Evolutionary conservation across 208 protist genomes (phyloP), one percentile per base, ranked within the genome.

Genomic region (Acanthamoeba divionensis): DNA sequence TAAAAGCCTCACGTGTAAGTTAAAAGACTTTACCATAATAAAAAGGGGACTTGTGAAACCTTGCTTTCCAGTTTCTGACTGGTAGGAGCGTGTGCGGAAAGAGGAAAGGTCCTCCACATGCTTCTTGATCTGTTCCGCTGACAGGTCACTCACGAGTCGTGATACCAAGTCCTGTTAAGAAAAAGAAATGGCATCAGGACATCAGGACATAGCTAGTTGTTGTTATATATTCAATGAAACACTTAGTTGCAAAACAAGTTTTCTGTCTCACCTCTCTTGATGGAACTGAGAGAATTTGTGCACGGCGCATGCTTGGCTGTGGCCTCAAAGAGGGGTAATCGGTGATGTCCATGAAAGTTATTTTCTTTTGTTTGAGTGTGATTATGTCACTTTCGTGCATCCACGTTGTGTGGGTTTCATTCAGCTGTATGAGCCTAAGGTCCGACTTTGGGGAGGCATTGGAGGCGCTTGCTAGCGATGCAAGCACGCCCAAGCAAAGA

Each of bases 1-100:
- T n/a, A n/a, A 1, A 71, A 38, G 24, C 6, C 36, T 2, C 6
- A 71, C 63, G 63, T 12, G 18, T 38, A 2, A 71, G 52, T 24
- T 24, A 24, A 10, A 71, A 4, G 12, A 29, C 18, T n/a, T 29
- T n/a, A 15, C 12, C 18, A 31, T 67, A 31, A 24, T 38, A 13
- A 7, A 6, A 38, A 71, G 63, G 45, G 63, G 26, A 38, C 13
- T 10, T 24, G 65, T 12, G 65, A 18, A 79, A 41, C 67, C 71
- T 31, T 82, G 48, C 18, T 69, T 60, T 12, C 79, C 79, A 38
- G 79, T 88, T 24, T n/a, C 48, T n/a, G 54, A 48, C 13, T 41
- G 44, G 79, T 88, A 88, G 79, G 44, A 88, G 55, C 79, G 79
- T 21, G 79, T 88, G 79, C 48, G 41, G n/a, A 88, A 48, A 24